Evolutionary conservation across 2,329 filamentous ascomycete species (phyloP).

Genomic region (Diplodia intermedia): DNA sequence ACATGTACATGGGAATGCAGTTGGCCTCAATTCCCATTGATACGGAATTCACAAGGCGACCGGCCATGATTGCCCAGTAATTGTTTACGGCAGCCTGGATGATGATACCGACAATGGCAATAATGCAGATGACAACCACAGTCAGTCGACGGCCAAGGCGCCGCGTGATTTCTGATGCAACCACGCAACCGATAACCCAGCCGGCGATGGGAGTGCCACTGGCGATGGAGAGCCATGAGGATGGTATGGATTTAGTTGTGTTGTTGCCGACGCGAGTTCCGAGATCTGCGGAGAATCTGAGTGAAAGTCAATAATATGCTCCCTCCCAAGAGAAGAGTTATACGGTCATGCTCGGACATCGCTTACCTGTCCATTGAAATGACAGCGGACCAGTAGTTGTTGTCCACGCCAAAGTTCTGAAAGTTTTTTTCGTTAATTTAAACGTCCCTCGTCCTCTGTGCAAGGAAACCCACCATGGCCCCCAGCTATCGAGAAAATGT

Average conservation of each 20-base stretch:
- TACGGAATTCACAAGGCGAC: constrained; percentile 2
- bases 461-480: constrained; percentile 6
- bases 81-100: not conserved
- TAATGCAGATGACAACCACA: not conserved
- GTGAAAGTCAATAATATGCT: not conserved
- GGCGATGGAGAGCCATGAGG: constrained; percentile 9
- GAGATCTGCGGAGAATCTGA: constrained; percentile 1
- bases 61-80: constrained; percentile 21
- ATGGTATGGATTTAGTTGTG: not conserved
- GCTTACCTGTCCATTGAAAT: constrained; percentile 17
- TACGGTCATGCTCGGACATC: not conserved
- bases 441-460: too few relatives aligned
- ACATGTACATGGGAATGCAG: constrained; percentile 18
- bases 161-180: constrained; percentile 1
- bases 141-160: constrained; percentile 10
- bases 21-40: constrained; percentile 10
- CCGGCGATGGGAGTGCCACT: constrained; percentile 13
- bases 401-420: constrained; percentile 8
- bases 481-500: not conserved
- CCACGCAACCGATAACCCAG: constrained; percentile 1
- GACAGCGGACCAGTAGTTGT: constrained; percentile 21
- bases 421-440: too few relatives aligned
- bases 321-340: too few relatives aligned
- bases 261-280: not conserved
- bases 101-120: constrained; percentile 12